Evolutionary conservation across 1,139 yeast genomes (phyloP).

Genomic region (Hyphopichia wangnamkhiaoensis): DNA sequence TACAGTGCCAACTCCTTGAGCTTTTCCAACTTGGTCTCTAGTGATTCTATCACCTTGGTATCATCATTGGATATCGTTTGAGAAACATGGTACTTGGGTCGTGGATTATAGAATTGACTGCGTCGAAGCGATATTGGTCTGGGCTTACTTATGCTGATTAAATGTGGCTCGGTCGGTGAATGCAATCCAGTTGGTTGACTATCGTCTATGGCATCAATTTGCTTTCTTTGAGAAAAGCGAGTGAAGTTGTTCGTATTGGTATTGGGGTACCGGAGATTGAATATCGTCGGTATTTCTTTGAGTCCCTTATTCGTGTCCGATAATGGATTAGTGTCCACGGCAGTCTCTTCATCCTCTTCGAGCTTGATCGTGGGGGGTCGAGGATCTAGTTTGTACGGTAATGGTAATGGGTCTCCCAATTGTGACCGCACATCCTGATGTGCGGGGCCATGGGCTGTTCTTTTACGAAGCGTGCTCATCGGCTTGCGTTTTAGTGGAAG

Average conservation of each 20-base stretch:
- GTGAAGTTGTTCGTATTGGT: slow-evolving; percentile 1
- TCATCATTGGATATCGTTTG: too few relatives aligned
- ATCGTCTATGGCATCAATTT: too few relatives aligned
- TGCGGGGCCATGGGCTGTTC: not conserved
- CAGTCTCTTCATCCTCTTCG: slow-evolving; percentile 17
- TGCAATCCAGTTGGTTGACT: not conserved
- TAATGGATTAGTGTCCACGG: slow-evolving; percentile 15
- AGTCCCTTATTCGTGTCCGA: slow-evolving; percentile 4
- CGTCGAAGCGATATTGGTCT: not conserved
- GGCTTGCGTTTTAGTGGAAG: not conserved
- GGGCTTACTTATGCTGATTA: not conserved
- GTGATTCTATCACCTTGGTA: slow-evolving; percentile 1
- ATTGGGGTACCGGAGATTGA: slow-evolving; percentile 2
- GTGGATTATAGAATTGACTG: not conserved
- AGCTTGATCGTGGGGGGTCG: slow-evolving; percentile 5
- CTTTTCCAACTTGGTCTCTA: slow-evolving; percentile 4
- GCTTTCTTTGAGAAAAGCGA: too few relatives aligned
- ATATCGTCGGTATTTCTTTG: slow-evolving; percentile 4
- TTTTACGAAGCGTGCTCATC: slow-evolving; percentile 1
- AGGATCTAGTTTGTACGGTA: slow-evolving; percentile 26
- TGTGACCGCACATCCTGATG: slow-evolving; percentile 10
- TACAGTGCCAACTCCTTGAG: slow-evolving; percentile 1
- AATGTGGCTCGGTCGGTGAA: not conserved
- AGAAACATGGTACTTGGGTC: too few relatives aligned
- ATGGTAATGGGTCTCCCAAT: slow-evolving; percentile 40